Percentiles rank a stretch among this genome's conserved stretches.
Conservation (phyloP, 768 basidiomycete genomes). For the Cyclocybe cylindracea region DNA sequence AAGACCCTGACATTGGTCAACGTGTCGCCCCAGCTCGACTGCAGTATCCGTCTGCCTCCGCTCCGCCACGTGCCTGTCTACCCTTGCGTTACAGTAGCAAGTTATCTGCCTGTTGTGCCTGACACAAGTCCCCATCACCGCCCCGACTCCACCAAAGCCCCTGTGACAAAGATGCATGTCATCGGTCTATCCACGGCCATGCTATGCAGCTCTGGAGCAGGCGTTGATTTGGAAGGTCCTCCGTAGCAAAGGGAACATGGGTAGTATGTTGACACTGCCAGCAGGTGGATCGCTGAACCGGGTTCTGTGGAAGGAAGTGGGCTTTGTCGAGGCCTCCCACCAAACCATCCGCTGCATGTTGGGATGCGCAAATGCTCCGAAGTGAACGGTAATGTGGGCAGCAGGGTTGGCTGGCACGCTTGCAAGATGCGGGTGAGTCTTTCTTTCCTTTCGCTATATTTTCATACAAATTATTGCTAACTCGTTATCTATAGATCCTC, state of each 20-base stretch:
- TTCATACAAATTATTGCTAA: constrained; percentile 3
- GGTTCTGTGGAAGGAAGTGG: constrained; percentile 40
- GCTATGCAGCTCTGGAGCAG: constrained; percentile 71
- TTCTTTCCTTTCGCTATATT: background rate
- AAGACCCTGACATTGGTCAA: constrained; percentile 84
- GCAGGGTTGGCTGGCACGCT: constrained; percentile 92
- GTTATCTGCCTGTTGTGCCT: constrained; percentile 81
- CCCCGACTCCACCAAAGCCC: constrained; percentile 34
- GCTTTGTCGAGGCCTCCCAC: constrained; percentile 58
- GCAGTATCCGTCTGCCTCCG: constrained; percentile 45
- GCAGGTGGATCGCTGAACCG: constrained; percentile 69
- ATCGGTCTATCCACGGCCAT: constrained; percentile 80
- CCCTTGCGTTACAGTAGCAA: constrained; percentile 74
- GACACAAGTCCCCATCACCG: constrained; percentile 63
- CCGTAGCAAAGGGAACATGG: constrained; percentile 92
- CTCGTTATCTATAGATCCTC: constrained; percentile 53
- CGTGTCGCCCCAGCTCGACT: constrained; percentile 76
- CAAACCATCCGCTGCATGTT: constrained; percentile 64
- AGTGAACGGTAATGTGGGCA: constrained; percentile 85
- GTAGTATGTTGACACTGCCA: constrained; percentile 92
- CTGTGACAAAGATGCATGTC: constrained; percentile 81
- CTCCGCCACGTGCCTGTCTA: constrained; percentile 61
- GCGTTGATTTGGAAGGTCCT: constrained; percentile 88
- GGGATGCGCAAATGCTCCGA: constrained; percentile 75
- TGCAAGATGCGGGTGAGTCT: constrained; percentile 93